phyloP scores from a whole-genome alignment of 2,329 filamentous ascomycete species.

The Dichotomopilus funicola region DNA sequence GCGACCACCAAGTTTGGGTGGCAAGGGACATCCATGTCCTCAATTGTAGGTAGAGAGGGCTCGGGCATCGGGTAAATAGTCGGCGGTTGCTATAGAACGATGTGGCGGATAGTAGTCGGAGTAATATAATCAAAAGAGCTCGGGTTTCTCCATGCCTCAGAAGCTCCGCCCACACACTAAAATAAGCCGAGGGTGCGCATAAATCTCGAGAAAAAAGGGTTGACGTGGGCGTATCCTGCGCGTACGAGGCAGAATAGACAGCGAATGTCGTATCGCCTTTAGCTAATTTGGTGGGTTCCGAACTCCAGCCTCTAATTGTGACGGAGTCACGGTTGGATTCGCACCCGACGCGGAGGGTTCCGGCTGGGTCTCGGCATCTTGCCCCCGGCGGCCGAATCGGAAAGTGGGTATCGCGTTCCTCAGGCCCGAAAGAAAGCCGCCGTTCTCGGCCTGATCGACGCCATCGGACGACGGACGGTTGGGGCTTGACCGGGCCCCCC shows the following conservation, averaged over 20 bases:
- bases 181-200: too few relatives aligned
- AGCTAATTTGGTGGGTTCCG: slow-evolving; percentile 12
- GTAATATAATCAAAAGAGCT: too few relatives aligned
- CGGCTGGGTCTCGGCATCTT: not conserved
- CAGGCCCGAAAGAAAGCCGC: slow-evolving; percentile 4
- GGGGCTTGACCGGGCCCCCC: not conserved
- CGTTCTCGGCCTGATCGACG: not conserved
- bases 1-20: too few relatives aligned
- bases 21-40: too few relatives aligned
- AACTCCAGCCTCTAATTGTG: slow-evolving; percentile 32
- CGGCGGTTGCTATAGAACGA: too few relatives aligned
- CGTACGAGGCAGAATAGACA: not conserved
- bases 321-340: slow-evolving; percentile 27
- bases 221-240: not conserved
- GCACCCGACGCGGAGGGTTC: slow-evolving; percentile 15
- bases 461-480: not conserved
- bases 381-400: not conserved
- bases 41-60: too few relatives aligned
- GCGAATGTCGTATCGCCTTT: not conserved
- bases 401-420: not conserved
- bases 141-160: too few relatives aligned
- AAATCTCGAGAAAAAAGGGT: too few relatives aligned
- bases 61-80: too few relatives aligned
- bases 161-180: too few relatives aligned
- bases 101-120: too few relatives aligned